phyloP scores from a whole-genome alignment of 208 protist genomes.

The Spongospora subterranea region DNA sequence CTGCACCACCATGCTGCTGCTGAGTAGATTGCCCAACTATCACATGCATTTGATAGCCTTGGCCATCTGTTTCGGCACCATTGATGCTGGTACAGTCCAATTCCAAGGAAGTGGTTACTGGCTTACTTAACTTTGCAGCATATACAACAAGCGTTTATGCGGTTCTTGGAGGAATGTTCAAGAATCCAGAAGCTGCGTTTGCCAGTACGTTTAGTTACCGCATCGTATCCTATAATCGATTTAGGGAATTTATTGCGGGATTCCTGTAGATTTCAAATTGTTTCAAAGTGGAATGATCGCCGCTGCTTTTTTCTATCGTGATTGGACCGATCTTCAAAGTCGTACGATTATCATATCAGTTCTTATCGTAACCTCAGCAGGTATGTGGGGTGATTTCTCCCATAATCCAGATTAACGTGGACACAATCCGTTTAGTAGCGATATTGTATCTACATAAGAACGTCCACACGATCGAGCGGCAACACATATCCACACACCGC shows the following conservation, averaged over 20 bases:
- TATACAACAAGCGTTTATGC: slow-evolving; percentile 36
- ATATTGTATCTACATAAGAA: background rate
- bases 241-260: background rate
- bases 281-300: slow-evolving; percentile 52
- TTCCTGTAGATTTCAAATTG: slow-evolving; percentile 51
- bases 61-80: background rate
- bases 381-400: background rate
- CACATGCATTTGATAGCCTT: background rate
- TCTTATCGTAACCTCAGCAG: background rate
- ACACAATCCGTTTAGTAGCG: background rate
- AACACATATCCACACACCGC: background rate
- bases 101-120: no score
- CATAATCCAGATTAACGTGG: background rate
- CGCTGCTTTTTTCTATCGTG: slow-evolving; percentile 3
- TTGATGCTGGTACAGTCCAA: slow-evolving; percentile 29
- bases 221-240: no score
- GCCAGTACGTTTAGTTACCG: background rate
- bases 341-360: background rate
- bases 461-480: background rate
- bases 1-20: background rate
- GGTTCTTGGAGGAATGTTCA: background rate
- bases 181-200: slow-evolving; percentile 7
- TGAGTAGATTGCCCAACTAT: background rate
- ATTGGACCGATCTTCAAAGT: background rate
- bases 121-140: background rate